Evolutionary conservation across 768 basidiomycete species (phyloP), one percentile per base, ranked within the genome.

Genomic region (Rhodotorula taiwanensis): DNA sequence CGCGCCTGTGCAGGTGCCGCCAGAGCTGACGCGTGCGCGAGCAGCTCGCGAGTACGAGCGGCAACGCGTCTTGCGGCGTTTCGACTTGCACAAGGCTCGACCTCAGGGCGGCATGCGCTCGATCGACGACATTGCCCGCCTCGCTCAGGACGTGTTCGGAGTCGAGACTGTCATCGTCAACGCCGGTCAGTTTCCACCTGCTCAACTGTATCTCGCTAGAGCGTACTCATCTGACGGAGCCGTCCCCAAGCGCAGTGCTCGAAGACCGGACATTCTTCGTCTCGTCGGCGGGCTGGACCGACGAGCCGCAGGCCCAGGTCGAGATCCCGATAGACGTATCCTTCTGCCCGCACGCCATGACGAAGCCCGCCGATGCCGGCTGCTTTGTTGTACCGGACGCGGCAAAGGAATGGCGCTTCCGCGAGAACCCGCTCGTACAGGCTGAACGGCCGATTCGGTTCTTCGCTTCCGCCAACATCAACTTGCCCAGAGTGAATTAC

Each of bases 311-410:
- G 20, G 25, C 36, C 8, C 20, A 28, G 4, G 1, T 28, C 27
- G 1, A 16, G 8, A 21, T 42, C 8, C 13, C 39, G 9, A 8
- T 16, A 16, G 25, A 41, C 15, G 20, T 10, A 0, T 28, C 27
- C 9, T 53, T 53, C 52, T 53, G 52, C n/a, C 52, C 52, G 18
- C 52, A 53, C 28, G 52, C 39, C 9, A 53, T 53, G 52, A 20
- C 5, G 5, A 53, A 53, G 41, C 39, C 16, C 10, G 7, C 23
- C 1, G 14, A 13, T 15, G 13, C 45, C 5, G 55, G 36, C 3
- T 56, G 45, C 42, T 56, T 47, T 14, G 15, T 36, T 21, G 14
- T 56, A 7, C n/a, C 20, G 3, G 15, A 47, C 45, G 9, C 43
- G 25, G 3, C 13, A 20, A 2, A 47, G 25, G 55, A 56, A 25